Percentiles rank a stretch among this genome's conserved stretches.
Evolutionary conservation across 306 rosid genomes (phyloP).

Genomic region (Medicago lupulina): DNA sequence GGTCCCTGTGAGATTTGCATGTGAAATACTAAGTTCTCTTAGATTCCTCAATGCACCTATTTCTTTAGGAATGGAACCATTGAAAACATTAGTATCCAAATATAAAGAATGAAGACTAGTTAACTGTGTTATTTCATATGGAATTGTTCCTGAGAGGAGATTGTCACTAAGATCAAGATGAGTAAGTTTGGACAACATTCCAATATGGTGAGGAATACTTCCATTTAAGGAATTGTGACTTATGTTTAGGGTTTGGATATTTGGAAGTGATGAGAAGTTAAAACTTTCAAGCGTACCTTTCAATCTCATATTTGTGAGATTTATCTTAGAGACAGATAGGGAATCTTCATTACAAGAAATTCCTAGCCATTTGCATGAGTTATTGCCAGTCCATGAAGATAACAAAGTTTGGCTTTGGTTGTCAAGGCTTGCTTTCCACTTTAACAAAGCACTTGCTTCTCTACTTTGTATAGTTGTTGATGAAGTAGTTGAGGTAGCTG

Average conservation of each 20-base stretch:
- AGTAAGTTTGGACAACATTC: neutral
- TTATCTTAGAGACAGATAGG: neutral
- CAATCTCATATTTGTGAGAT: neutral
- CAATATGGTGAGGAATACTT: neutral
- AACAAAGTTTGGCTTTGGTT: neutral
- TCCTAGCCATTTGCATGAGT: neutral
- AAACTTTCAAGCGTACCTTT: neutral
- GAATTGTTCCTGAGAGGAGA: neutral
- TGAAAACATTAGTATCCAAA: neutral
- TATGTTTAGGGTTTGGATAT: neutral
- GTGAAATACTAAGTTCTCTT: neutral
- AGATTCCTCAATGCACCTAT: neutral
- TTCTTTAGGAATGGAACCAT: neutral
- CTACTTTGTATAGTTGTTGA: neutral
- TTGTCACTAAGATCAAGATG: neutral
- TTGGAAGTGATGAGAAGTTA: neutral
- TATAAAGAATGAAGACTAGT: neutral
- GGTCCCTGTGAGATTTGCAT: neutral
- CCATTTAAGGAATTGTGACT: neutral
- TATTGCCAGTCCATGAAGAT: neutral
- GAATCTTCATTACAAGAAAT: neutral
- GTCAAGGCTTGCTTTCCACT: neutral
- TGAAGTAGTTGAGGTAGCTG: too few species aligned
- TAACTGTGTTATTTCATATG: neutral
- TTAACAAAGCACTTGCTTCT: neutral